phyloP scores from a whole-genome alignment of 176 grass and related monocot genomes.

The Lolium perenne region DNA sequence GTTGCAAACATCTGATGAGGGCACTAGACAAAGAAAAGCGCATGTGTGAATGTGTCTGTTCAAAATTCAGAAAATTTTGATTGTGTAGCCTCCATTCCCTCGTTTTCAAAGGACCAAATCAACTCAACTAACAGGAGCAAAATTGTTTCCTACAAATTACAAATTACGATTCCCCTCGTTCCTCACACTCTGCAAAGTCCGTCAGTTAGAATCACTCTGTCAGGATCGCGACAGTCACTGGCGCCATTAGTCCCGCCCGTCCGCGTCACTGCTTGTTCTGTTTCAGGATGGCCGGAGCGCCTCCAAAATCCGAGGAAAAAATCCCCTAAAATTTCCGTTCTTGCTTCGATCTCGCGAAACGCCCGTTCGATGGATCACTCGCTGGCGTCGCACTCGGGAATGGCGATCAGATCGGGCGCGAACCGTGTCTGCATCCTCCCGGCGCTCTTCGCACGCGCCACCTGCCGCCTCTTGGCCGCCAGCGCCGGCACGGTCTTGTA shows the following conservation, averaged over 20 bases:
- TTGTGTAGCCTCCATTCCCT: background rate
- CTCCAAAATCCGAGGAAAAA: background rate
- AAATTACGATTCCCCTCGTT: background rate
- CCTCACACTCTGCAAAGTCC: background rate
- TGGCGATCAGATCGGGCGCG: constrained; percentile 48
- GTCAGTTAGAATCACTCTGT: background rate
- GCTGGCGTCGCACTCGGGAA: constrained; percentile 50
- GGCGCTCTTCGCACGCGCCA: constrained; percentile 13
- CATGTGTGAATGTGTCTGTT: background rate
- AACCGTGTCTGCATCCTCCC: constrained; percentile 39
- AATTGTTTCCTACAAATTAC: background rate
- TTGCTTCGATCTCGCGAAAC: background rate
- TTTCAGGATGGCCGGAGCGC: background rate
- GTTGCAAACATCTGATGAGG: background rate
- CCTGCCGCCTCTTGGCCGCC: background rate
- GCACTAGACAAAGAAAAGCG: background rate
- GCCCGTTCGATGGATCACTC: constrained; percentile 13
- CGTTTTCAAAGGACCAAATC: background rate
- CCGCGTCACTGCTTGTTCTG: background rate
- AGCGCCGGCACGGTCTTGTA: background rate
- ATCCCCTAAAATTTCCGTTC: background rate
- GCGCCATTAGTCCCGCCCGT: background rate
- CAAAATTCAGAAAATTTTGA: background rate
- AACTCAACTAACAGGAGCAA: background rate
- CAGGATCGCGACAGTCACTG: background rate